Percentiles rank a stretch among this genome's conserved stretches.
Conservation (phyloP, 1,284 basidiomycete genomes). For the Ceratobasidium papillatum region DNA sequence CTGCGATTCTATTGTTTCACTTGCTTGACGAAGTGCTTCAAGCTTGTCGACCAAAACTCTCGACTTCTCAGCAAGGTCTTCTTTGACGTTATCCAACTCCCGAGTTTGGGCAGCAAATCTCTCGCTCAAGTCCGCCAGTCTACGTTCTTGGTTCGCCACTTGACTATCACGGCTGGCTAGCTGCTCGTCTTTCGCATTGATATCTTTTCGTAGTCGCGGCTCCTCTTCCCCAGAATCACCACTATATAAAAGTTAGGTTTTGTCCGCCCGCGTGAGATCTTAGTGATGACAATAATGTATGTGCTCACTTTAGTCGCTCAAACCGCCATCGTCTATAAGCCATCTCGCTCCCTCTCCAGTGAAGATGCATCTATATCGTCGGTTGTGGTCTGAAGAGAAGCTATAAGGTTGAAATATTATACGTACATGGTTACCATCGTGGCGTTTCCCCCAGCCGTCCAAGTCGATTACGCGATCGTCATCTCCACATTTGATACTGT, state of each 20-base stretch:
- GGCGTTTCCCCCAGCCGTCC: constrained; percentile 1
- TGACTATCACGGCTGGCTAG: not conserved
- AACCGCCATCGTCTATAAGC: constrained; percentile 8
- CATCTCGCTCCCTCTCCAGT: not conserved
- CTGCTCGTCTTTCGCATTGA: not conserved
- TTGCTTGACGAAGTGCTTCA: not conserved
- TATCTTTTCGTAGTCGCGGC: not conserved
- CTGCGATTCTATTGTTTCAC: not conserved
- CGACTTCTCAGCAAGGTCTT: not conserved
- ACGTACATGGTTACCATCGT: constrained; percentile 10
- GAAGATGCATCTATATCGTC: constrained; percentile 2
- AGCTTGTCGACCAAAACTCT: not conserved
- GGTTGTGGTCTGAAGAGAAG: too few species aligned
- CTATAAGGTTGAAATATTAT: not conserved
- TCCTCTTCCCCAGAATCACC: constrained; percentile 13
- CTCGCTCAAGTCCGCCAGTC: not conserved
- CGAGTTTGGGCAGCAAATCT: not conserved
- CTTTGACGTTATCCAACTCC: not conserved
- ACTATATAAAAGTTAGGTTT: not conserved
- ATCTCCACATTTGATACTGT: constrained; percentile 12
- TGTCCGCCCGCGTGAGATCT: too few species aligned
- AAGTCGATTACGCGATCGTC: constrained; percentile 18
- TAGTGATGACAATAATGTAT: not conserved
- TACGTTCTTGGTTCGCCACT: not conserved
- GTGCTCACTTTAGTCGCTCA: constrained; percentile 15